Conservation (phyloP, 2,329 filamentous ascomycete species). For the Xylogone sp. region DNA sequence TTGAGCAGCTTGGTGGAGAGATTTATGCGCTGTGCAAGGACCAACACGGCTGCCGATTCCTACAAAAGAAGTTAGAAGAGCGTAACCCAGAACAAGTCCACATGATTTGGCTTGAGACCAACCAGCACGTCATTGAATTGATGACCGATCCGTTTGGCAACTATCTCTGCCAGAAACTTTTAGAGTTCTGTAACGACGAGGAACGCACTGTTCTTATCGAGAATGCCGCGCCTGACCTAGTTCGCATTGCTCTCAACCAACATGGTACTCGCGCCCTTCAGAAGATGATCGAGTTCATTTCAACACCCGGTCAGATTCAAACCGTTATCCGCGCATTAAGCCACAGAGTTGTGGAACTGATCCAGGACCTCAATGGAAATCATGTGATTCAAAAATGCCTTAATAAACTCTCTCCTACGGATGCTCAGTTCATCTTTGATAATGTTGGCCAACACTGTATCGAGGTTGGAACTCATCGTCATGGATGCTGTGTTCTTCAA, state of each 20-base stretch:
- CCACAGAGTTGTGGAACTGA: conserved; percentile 84
- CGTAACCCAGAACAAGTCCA: conserved; percentile 78
- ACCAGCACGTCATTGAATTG: conserved; percentile 88
- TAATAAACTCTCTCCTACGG: conserved; percentile 79
- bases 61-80: conserved; percentile 97
- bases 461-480: conserved; percentile 90
- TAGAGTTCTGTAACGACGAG: conserved; percentile 92
- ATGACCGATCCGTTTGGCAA: conserved; percentile 99
- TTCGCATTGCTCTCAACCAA: conserved; percentile 92
- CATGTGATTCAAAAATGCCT: conserved; percentile 99
- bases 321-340: conserved; percentile 84
- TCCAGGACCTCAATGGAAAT: conserved; percentile 97
- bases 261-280: conserved; percentile 94
- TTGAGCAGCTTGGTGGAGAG: conserved; percentile 77
- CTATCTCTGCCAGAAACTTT: conserved; percentile 96
- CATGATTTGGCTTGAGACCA: conserved; percentile 92
- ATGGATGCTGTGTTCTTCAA: conserved; percentile 96
- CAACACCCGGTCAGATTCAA: conserved; percentile 76
- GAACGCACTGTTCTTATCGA: conserved; percentile 91
- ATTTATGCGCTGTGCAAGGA: conserved; percentile 95
- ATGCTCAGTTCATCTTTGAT: conserved; percentile 96
- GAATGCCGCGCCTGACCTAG: conserved; percentile 83
- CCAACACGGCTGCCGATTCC: conserved; percentile 92
- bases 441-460: conserved; percentile 85
- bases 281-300: conserved; percentile 99